Conservation (phyloP, 2,329 filamentous ascomycete species). For the Colletotrichum coccodes region DNA sequence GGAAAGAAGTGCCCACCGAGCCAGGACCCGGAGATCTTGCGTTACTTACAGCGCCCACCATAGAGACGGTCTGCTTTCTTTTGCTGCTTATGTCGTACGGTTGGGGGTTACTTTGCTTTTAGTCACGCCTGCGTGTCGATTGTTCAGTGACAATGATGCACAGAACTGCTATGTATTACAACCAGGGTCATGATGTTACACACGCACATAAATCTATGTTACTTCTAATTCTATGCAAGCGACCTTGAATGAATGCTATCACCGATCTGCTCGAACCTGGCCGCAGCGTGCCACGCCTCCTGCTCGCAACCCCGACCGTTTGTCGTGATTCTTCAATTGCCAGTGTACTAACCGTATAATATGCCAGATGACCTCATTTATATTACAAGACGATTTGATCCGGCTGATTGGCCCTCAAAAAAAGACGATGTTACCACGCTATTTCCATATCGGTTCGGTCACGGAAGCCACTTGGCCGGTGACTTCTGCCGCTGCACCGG, state of each 20-base stretch:
- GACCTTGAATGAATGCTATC: background rate
- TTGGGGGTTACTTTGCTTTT: too few relatives aligned
- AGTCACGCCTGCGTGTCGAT: too few relatives aligned
- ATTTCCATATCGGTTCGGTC: background rate
- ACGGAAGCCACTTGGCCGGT: conserved; percentile 10
- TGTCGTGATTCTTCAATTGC: too few relatives aligned
- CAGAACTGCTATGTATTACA: background rate
- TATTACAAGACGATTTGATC: background rate
- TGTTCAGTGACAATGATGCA: background rate
- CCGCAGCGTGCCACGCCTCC: background rate
- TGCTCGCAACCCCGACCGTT: too few relatives aligned
- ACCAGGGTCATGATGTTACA: too few relatives aligned
- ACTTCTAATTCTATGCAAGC: background rate
- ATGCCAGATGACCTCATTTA: background rate
- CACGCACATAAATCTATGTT: background rate
- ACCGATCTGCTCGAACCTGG: background rate
- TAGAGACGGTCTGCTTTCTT: background rate
- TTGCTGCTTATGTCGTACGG: background rate
- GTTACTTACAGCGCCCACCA: conserved; percentile 4
- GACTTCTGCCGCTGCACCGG: conserved; percentile 19
- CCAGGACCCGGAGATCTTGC: conserved; percentile 47
- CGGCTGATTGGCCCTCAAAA: background rate
- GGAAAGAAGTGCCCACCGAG: conserved; percentile 48
- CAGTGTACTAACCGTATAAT: background rate
- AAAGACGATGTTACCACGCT: background rate